phyloP scores from a whole-genome alignment of 2,329 filamentous ascomycete species.

The Fusarium lateritium region DNA sequence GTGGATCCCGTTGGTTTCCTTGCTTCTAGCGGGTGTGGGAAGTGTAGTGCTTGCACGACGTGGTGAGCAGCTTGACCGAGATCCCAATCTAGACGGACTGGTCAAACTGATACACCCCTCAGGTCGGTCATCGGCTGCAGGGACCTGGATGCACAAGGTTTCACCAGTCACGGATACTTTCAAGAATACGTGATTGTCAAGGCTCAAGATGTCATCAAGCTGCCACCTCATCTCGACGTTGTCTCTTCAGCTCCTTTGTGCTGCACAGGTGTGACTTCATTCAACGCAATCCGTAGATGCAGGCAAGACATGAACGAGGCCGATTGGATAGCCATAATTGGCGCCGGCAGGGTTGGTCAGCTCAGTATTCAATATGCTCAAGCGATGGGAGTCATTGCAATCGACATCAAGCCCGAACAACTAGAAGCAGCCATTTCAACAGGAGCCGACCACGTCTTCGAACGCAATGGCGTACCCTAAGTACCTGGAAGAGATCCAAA shows the following conservation, averaged over 20 bases:
- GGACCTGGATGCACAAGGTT: background rate
- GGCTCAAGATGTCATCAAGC: background rate
- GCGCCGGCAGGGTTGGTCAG: background rate
- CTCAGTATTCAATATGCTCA: constrained; percentile 10
- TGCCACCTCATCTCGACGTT: background rate
- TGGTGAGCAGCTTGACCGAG: background rate
- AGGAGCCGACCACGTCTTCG: constrained; percentile 3
- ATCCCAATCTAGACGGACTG: background rate
- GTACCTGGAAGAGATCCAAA: background rate
- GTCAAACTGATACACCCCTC: background rate
- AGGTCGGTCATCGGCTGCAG: background rate
- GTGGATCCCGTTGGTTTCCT: background rate
- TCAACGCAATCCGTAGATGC: background rate
- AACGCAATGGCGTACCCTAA: background rate
- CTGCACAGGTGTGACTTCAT: constrained; percentile 8
- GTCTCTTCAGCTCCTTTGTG: constrained; percentile 3
- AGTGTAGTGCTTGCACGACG: background rate
- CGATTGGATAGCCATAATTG: constrained; percentile 4
- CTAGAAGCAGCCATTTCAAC: background rate
- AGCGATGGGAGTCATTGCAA: constrained; percentile 9
- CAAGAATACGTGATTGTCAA: constrained; percentile 8
- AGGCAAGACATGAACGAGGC: background rate
- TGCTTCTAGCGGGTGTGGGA: background rate
- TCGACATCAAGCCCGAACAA: background rate
- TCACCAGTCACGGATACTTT: constrained; percentile 5